Evolutionary conservation across 2,329 filamentous ascomycete genomes (phyloP).

Genomic region (Rosellinia necatrix): DNA sequence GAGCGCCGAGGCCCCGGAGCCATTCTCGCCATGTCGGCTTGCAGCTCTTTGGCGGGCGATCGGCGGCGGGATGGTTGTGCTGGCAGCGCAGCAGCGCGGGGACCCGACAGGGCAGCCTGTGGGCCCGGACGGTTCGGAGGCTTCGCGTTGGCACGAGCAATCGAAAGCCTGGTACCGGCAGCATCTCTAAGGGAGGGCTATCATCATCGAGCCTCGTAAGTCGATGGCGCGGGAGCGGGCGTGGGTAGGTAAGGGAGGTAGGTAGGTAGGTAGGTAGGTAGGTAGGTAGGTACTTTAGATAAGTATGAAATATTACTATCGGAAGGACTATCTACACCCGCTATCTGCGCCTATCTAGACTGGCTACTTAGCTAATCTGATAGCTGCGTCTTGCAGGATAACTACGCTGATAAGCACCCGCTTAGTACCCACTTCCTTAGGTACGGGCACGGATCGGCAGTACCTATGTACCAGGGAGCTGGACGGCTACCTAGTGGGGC

Average conservation of each 20-base stretch:
- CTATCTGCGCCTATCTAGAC: no score
- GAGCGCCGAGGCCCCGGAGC: conserved; percentile 50
- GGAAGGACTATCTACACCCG: no score
- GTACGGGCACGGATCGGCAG: no score
- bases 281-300: not conserved
- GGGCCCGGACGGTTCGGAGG: conserved; percentile 19
- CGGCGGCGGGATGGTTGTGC: conserved; percentile 39
- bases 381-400: no score
- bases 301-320: no score
- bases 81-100: conserved; percentile 32
- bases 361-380: not conserved
- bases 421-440: no score
- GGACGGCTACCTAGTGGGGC: no score
- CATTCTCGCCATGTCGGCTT: conserved; percentile 53
- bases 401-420: conserved; percentile 1
- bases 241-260: conserved; percentile 7
- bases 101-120: conserved; percentile 19
- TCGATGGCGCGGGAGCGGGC: conserved; percentile 3
- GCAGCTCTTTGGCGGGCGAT: conserved; percentile 33
- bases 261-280: conserved; percentile 1
- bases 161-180: conserved; percentile 22
- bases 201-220: conserved; percentile 7
- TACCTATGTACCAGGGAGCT: not conserved
- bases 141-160: conserved; percentile 28
- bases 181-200: conserved; percentile 18